Evolutionary conservation across 345 rosid species (phyloP), one percentile per base, ranked within the genome.

Genomic region (Capsella bursapastoris): DNA sequence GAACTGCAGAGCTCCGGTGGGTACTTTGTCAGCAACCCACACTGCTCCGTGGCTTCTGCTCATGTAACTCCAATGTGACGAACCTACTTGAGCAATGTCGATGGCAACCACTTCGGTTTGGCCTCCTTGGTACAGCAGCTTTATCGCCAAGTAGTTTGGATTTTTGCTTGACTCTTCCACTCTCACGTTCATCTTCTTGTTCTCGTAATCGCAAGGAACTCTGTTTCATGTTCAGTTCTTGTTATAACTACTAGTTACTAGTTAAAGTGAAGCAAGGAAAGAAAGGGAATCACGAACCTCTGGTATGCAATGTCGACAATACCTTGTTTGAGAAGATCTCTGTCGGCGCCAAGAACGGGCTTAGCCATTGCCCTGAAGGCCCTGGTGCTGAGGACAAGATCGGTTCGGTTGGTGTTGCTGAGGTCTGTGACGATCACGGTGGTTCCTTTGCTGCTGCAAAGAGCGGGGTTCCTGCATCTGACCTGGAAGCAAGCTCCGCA

Each of bases 401-500:
- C 97, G 0, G 99, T 92, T 18, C 75, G 69, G 82, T 92, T 95
- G 66, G 38, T 80, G 12, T 2, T 80, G 79, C 86, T 89, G 22
- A 87, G 82, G 82, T 92, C 99, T 2, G 96, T 92, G 68, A 85
- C 31, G 12, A 89, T 81, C 51, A 95, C 91, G 35, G 70, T 80
- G 6, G 90, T 86, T 40, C 99, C 99, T 80, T 59, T 75, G 73
- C 81, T 80, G 72, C 68, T 86, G 50, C 99, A 95, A 0, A 92
- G 62, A n/a, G 32, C 22, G 1, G 79, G 45, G 81, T 92, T 64
- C 68, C 77, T 90, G 87, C 99, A 95, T 82, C 97, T 81, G 67
- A 95, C 82, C 87, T 92, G 92, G 78, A 90, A 90, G 80, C 99
- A 92, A 45, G 97, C 91, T 47, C 97, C 97, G 15, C 97, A 95